Base-by-base conservation (phyloP, 2,329 filamentous ascomycete species). In the Blumeriella jaapii region DNA sequence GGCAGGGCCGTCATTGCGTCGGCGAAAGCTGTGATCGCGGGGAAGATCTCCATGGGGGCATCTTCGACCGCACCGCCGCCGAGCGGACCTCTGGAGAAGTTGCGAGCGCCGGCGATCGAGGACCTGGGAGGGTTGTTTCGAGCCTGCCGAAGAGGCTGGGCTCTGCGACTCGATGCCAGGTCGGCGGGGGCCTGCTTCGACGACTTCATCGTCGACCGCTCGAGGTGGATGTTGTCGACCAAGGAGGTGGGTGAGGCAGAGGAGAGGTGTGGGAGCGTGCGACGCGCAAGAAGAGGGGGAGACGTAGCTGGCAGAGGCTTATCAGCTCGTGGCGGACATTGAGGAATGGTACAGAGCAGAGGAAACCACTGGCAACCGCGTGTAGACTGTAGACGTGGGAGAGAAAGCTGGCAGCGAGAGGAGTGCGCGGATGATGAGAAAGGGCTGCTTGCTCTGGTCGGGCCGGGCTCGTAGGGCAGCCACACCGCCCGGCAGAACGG, bases 1-100 rank as follows among this genome's bases (percentile, higher is more conserved):
- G 91, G 91, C 16, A 98, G 73, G 24, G 89, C 87, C 33, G 85
- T 79, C 55, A 96, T 85, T 44, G 86, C 79, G 59, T 96, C 87
- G 44, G 89, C 83, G 57, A 98, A 96, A 61, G 78, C 72, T 8
- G 71, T 77, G 45, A 78, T 69, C 35, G 69, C 75, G 28, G 74
- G 75, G 49, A 75, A 78, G 50, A 78, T 74, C 48, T 78, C 71
- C 62, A 78, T 74, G 51, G 71, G 69, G 51, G 74, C 71, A 43
- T 64, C 61, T 34, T 59, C 57, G 20, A 62, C 57, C 38, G 56
- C 60, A 27, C n/a, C 4, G 39, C 57, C 59, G 42, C 60, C 56
- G 39, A 67, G 58, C 34, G 64, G 59, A 47, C 69, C 68, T 58
- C 63, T 44, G 7, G 48, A 36, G 38, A 59, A 56, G 38, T 58